Conservation (phyloP, 2,329 filamentous ascomycete genomes). For the Ophiostoma pallidulum region DNA sequence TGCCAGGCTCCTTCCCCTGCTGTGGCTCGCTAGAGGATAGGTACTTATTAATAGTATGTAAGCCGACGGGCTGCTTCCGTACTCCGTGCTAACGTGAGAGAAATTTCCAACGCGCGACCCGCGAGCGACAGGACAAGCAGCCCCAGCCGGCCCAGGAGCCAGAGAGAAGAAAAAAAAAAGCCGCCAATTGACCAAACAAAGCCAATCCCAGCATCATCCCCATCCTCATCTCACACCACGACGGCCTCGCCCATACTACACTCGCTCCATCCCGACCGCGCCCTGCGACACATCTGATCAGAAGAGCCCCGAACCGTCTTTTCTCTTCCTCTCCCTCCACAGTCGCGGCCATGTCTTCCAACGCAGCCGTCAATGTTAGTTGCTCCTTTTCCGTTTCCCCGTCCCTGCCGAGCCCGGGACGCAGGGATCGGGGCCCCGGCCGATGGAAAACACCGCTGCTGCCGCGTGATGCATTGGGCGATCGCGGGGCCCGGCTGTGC, state of each 20-base stretch:
- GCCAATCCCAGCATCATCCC: background rate
- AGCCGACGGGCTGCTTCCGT: no score
- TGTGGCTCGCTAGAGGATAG: background rate
- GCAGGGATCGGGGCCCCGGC: background rate
- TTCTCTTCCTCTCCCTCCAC: background rate
- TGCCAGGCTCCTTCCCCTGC: background rate
- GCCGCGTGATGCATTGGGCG: background rate
- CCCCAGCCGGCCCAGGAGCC: no score
- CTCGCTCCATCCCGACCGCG: slow-evolving; percentile 11
- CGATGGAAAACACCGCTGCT: background rate
- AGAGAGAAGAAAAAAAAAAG: slow-evolving; percentile 11
- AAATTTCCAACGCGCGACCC: slow-evolving; percentile 17
- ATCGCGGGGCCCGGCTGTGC: no score
- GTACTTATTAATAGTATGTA: background rate
- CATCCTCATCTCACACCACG: slow-evolving; percentile 5
- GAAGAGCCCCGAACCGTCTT: background rate
- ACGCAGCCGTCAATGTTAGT: slow-evolving; percentile 26
- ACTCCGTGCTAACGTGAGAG: slow-evolving; percentile 8
- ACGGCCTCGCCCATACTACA: slow-evolving; percentile 12
- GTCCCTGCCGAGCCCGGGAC: background rate
- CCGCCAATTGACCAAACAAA: slow-evolving; percentile 10
- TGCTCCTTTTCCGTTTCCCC: slow-evolving; percentile 12
- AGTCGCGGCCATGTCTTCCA: slow-evolving; percentile 22
- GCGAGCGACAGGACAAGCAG: slow-evolving; percentile 3
- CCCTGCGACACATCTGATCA: slow-evolving; percentile 4